Percentiles rank a stretch among this genome's conserved stretches.
Conservation (phyloP, 2,329 filamentous ascomycete genomes). For the Pseudogymnoascus destructans region DNA sequence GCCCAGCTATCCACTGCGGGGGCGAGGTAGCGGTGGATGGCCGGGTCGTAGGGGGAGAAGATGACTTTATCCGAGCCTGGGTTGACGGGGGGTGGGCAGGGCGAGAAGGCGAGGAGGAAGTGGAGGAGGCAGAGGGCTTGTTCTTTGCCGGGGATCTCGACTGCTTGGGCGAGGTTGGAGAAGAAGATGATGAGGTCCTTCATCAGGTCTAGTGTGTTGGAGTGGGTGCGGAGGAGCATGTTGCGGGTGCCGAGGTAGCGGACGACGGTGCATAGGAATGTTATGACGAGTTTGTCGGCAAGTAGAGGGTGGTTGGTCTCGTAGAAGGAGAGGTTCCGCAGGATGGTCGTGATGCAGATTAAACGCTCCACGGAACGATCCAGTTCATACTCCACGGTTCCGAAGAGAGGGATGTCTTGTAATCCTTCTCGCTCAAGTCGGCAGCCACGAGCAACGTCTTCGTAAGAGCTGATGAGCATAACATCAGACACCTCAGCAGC, state of each 20-base stretch:
- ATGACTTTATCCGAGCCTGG: constrained; percentile 45
- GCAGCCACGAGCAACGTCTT: constrained; percentile 73
- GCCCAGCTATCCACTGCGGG: constrained; percentile 81
- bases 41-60: constrained; percentile 71
- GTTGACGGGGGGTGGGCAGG: constrained; percentile 54
- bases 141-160: constrained; percentile 74
- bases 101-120: constrained; percentile 83
- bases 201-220: constrained; percentile 90
- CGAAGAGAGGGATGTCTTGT: constrained; percentile 60
- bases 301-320: constrained; percentile 64
- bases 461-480: constrained; percentile 70
- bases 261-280: constrained; percentile 72
- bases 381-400: constrained; percentile 64
- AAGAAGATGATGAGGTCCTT: constrained; percentile 84
- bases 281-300: constrained; percentile 64
- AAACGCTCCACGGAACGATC: constrained; percentile 77
- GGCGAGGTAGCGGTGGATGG: constrained; percentile 74
- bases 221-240: constrained; percentile 67
- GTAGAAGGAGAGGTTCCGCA: constrained; percentile 84
- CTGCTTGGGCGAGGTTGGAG: constrained; percentile 71
- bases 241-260: constrained; percentile 79
- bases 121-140: constrained; percentile 78
- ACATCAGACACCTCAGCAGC: constrained; percentile 77
- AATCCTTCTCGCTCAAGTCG: constrained; percentile 59
- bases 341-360: constrained; percentile 80